These are phyloP conservation scores for Colletotrichum godetiae DNA, from an alignment of 2,329 filamentous ascomycete species.

Conservation along the genomic window DNA sequence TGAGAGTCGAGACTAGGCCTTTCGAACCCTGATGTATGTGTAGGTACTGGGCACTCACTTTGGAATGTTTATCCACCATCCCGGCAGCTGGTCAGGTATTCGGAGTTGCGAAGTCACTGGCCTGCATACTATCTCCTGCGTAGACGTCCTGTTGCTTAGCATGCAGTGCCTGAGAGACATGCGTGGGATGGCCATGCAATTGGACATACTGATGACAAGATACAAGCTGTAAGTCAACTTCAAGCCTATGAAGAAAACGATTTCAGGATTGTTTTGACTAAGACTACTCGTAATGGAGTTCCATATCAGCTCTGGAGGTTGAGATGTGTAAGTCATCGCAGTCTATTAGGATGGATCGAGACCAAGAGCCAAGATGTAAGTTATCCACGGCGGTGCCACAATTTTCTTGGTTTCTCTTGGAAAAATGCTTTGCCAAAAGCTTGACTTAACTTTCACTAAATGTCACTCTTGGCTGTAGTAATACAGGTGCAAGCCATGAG, in stretches of 20 bases:
- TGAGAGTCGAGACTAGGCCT: neutral
- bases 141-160: neutral
- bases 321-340: neutral
- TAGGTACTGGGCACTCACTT: no score
- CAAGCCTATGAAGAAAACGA: neutral
- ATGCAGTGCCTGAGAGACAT: neutral
- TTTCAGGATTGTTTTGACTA: no score
- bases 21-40: neutral
- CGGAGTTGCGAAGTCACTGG: neutral
- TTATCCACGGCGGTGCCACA: constrained; percentile 1
- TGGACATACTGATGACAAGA: neutral
- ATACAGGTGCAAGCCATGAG: neutral
- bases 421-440: constrained; percentile 31
- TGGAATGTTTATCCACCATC: neutral
- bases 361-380: neutral
- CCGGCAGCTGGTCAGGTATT: neutral
- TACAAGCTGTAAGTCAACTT: neutral
- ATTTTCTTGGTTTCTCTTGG: constrained; percentile 13
- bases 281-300: no score
- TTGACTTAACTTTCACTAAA: constrained; percentile 15
- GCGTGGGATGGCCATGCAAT: neutral
- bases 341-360: neutral
- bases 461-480: neutral
- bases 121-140: no score
- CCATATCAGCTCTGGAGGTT: no score